A percentile compares a stretch with the other conserved stretches of the same genome.
These are phyloP conservation scores for Linnemannia zychae DNA, from an alignment of 192 early-diverging fungal genomes.

Conservation along the genomic window DNA sequence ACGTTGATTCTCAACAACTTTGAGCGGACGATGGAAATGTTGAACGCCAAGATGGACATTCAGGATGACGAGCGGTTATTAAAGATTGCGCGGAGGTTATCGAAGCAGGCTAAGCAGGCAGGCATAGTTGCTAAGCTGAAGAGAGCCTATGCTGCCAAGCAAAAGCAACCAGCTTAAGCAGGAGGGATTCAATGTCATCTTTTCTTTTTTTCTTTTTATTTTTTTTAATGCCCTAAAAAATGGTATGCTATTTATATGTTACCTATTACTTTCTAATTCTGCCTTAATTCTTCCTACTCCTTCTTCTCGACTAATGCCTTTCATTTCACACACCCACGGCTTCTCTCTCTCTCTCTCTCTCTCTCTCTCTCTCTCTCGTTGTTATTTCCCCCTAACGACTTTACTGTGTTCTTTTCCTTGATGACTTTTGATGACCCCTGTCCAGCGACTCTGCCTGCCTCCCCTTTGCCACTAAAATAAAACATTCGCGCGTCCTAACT, in stretches of 20 bases:
- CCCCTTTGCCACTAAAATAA: not conserved
- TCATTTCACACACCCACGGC: no score
- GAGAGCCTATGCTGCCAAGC: conserved; percentile 17
- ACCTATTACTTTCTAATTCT: not conserved
- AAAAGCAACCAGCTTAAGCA: not conserved
- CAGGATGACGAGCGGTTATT: conserved; percentile 62
- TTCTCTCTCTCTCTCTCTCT: not conserved
- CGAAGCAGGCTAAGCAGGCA: conserved; percentile 39
- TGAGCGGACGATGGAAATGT: conserved; percentile 60
- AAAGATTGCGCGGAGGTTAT: conserved; percentile 50
- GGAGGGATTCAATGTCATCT: not conserved
- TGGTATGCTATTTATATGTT: not conserved
- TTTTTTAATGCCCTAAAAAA: not conserved
- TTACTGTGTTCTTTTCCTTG: not conserved
- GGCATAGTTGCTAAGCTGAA: conserved; percentile 34
- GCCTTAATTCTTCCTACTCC: not conserved
- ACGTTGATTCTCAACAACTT: conserved; percentile 59
- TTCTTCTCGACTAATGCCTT: not conserved
- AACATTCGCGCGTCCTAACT: not conserved
- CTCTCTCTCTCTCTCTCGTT: not conserved
- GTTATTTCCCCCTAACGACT: not conserved
- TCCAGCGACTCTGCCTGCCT: conserved; percentile 5
- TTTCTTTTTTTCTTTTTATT: not conserved
- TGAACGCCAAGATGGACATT: conserved; percentile 65
- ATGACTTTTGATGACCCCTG: conserved; percentile 6